phyloP scores from a whole-genome alignment of 2,329 filamentous ascomycete species.

The Cytospora piceicola region DNA sequence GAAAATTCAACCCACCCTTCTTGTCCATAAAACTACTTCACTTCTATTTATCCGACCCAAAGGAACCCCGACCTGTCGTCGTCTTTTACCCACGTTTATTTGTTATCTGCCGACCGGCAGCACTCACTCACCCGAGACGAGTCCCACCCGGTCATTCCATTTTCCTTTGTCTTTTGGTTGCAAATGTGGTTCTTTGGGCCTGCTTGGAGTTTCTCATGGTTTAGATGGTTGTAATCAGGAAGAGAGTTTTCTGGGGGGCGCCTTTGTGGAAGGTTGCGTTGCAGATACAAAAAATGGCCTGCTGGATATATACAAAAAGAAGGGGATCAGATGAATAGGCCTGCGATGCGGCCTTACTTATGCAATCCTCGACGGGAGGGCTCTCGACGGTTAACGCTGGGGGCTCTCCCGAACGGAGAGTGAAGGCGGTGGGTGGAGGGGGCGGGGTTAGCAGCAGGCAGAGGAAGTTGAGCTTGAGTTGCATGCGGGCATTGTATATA shows the following conservation, averaged over 20 bases:
- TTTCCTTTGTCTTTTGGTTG: slow-evolving; percentile 17
- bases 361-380: neutral
- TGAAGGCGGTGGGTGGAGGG: neutral
- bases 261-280: neutral
- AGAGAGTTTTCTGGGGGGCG: neutral
- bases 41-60: neutral
- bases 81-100: slow-evolving; percentile 6
- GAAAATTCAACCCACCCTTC: slow-evolving; percentile 26
- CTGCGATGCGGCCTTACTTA: neutral
- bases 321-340: neutral
- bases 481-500: slow-evolving; percentile 29
- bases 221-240: slow-evolving; percentile 13
- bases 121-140: slow-evolving; percentile 17
- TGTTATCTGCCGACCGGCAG: slow-evolving; percentile 7
- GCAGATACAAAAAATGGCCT: neutral
- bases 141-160: slow-evolving; percentile 1
- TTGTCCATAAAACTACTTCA: slow-evolving; percentile 26
- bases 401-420: neutral
- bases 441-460: neutral
- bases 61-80: neutral
- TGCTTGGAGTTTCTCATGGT: slow-evolving; percentile 11
- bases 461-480: slow-evolving; percentile 11
- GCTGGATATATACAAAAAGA: neutral
- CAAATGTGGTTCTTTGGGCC: slow-evolving; percentile 2
- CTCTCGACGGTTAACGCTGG: neutral